Evolutionary conservation across 75 land plant genomes (phyloP), one percentile per base, ranked within the genome.

Genomic region (Larix kaempferi): DNA sequence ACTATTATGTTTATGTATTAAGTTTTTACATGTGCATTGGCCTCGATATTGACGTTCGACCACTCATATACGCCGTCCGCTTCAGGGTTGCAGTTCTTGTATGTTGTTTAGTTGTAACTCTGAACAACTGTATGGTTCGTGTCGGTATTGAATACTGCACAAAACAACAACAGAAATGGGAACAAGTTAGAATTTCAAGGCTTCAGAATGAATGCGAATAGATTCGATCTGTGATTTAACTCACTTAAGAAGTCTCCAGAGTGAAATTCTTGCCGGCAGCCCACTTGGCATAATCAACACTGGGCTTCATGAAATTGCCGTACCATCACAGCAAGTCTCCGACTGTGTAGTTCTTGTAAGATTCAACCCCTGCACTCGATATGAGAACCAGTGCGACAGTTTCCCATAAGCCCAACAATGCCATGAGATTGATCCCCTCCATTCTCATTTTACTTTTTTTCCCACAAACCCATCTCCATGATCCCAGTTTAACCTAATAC

Each of bases 191-290:
- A 35, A 35, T 35, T 35, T 35, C 37, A 35, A 35, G 37, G 37
- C 3, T 35, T 35, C 37, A 35, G 37, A 35, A 35, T 35, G 37
- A 35, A 35, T 35, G 37, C 3, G 37, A 35, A 35, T 35, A 3
- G 37, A 35, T 35, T 35, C 3, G 37, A 35, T 35, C 37, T 35
- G 37, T 35, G 37, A 35, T 35, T 35, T 35, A 35, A 35, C 91
- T 90, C 78, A 90, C 92, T 87, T 82, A 90, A 89, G 76, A 87
- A 90, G 83, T 90, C 92, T 29, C 92, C 59, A 90, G 74, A 77
- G 80, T 77, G 89, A 90, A 90, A 76, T 67, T 80, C 19, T 87
- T 83, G 59, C 78, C 79, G 76, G 73, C 79, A 59, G 74, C 87
- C 92, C 92, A 90, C 78, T 85, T 87, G 82, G 87, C 89, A 67